Evolutionary conservation across 2,329 filamentous ascomycete genomes (phyloP), one percentile per base, ranked within the genome.

Genomic region (Hypoxylon sp.): DNA sequence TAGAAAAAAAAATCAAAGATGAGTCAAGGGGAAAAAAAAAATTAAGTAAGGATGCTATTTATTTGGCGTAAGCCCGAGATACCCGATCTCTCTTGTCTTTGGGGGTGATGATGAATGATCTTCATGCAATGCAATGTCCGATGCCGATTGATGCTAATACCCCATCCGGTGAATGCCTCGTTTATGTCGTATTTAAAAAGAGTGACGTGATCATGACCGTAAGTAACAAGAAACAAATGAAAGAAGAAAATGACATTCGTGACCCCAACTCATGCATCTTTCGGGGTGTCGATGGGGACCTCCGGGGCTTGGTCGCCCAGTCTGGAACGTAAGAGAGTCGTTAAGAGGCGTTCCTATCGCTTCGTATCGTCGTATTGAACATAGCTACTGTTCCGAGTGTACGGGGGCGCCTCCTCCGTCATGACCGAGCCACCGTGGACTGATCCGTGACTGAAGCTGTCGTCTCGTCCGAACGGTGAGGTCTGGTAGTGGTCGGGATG

Each of bases 371-470:
- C 67, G 41, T 65, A 69, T 55, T 69, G 63, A 32, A 67, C 70
- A 47, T 70, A 69, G 47, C 63, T 70, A 46, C 70, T 71, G 19
- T 64, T 62, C 24, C 68, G 52, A 4, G 64, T 63, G 10, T 71
- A 64, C 2, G 67, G 64, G 7, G 67, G 64, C 1, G 59, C 59
- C 50, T 63, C 59, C 41, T 70, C 67, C 11, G 61, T 70, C 41
- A 48, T 69, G 30, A 67, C 63, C n/a, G 66, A 59, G 13, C 65
- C 62, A 19, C 59, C 55, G 24, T 62, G 67, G n/a, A 66, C 65
- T 1, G 49, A 32, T 6, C 63, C 64, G 34, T 53, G 59, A 17
- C 41, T 57, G 22, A 67, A 65, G 39, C 43, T 46, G 26, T 67
- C 65, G 49, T 66, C 54, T 32, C 59, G 59, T 32, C 43, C 51